Conservation (phyloP, 176 grass and related monocot species). For the Microstegium vimineum region DNA sequence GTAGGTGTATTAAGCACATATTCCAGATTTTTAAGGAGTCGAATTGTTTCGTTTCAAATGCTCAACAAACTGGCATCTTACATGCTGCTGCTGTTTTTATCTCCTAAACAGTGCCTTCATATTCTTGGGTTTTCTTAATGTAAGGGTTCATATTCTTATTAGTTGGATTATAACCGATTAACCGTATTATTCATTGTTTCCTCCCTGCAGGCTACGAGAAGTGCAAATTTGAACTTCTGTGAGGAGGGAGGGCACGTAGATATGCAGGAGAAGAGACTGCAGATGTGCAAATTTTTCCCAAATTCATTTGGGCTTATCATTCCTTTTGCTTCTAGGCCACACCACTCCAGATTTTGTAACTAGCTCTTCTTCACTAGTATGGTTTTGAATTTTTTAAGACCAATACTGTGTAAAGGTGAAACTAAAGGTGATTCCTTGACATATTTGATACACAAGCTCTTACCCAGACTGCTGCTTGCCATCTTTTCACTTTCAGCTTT, state of each 20-base stretch:
- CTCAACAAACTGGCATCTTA: background rate
- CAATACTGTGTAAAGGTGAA: constrained; percentile 38
- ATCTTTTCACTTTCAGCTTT: constrained; percentile 19
- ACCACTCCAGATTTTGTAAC: constrained; percentile 41
- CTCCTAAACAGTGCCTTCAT: background rate
- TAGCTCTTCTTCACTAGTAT: constrained; percentile 35
- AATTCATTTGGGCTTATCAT: background rate
- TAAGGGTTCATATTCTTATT: too few relatives aligned
- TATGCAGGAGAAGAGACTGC: constrained; percentile 1
- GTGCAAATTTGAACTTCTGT: constrained; percentile 47
- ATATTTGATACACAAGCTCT: constrained; percentile 15
- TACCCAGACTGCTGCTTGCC: background rate
- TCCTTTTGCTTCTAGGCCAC: constrained; percentile 10
- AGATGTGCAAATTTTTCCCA: constrained; percentile 3
- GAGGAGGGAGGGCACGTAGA: background rate
- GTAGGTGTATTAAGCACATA: background rate
- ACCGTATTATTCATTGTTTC: background rate
- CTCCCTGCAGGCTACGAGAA: constrained; percentile 49
- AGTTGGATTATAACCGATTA: background rate
- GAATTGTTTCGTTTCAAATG: background rate
- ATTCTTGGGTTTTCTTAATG: background rate
- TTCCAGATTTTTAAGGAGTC: background rate
- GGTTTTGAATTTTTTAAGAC: constrained; percentile 17
- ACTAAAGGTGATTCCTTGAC: constrained; percentile 33
- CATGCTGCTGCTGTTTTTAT: background rate